Evolutionary conservation across 495 filamentous ascomycete species (phyloP).

Genomic region (Neurospora sp.): DNA sequence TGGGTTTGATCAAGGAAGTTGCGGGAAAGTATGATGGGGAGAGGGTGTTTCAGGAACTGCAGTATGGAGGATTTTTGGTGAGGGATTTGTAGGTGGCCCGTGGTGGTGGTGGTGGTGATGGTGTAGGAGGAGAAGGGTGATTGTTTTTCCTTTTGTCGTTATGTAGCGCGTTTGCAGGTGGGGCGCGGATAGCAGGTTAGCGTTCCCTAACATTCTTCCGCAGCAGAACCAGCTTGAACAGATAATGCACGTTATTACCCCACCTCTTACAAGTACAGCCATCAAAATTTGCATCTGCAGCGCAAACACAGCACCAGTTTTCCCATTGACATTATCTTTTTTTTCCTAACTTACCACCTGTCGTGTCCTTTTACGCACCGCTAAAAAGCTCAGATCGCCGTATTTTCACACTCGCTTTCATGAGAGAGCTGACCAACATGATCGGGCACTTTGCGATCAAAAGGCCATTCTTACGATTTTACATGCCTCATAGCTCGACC

Average conservation of each 20-base stretch:
- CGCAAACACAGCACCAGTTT: background rate
- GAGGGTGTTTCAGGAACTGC: conserved; percentile 38
- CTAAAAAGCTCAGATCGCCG: background rate
- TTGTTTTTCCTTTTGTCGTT: background rate
- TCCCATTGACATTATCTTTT: background rate
- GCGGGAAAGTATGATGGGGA: conserved; percentile 40
- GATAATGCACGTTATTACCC: background rate
- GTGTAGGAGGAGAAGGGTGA: background rate
- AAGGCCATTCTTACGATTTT: too few relatives aligned
- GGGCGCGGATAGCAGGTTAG: background rate
- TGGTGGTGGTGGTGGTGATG: background rate
- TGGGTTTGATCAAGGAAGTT: conserved; percentile 25
- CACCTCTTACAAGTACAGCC: background rate
- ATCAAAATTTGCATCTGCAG: background rate
- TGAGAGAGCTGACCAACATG: background rate
- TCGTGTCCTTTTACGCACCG: background rate
- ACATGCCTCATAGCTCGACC: too few relatives aligned
- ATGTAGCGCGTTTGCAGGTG: background rate
- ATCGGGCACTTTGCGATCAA: too few relatives aligned
- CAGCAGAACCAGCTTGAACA: fast-evolving
- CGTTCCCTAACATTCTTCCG: background rate
- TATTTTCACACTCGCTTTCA: background rate
- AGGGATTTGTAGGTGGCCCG: background rate
- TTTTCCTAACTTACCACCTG: background rate
- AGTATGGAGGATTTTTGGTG: conserved; percentile 23